Evolutionary conservation across 495 filamentous ascomycete genomes (phyloP).

Genomic region (Penicillium waksmanii): DNA sequence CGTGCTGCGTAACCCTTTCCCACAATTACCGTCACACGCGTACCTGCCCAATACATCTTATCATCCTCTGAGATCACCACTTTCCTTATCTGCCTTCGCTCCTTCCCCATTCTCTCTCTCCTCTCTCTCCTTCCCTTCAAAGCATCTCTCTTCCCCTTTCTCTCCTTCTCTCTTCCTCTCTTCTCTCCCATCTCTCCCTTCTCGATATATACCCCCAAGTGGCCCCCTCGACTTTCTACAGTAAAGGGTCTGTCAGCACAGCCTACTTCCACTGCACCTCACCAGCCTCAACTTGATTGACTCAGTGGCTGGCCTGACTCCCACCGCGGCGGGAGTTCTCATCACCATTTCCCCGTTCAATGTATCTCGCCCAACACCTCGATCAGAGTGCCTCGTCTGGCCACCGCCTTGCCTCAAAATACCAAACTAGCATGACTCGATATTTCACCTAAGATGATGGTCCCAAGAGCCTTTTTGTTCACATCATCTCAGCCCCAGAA

Average conservation of each 20-base stretch:
- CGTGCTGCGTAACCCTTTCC: conserved; percentile 11
- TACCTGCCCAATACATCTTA: conserved; percentile 37
- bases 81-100: conserved; percentile 24
- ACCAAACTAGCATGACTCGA: conserved; percentile 19
- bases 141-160: conserved; percentile 8
- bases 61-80: conserved; percentile 34
- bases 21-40: conserved; percentile 28
- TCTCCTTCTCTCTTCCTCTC: conserved; percentile 1
- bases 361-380: conserved; percentile 53
- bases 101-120: conserved; percentile 5
- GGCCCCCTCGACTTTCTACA: background rate
- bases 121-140: conserved; percentile 1
- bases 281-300: conserved; percentile 14
- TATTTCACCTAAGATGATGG: conserved; percentile 45
- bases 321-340: conserved; percentile 22
- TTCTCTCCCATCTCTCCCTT: background rate
- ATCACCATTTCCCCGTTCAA: conserved; percentile 30
- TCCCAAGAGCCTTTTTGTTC: conserved; percentile 49
- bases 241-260: background rate
- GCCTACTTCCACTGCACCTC: conserved; percentile 3
- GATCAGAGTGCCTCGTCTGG: conserved; percentile 55
- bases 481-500: conserved; percentile 36
- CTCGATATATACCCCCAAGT: background rate
- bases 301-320: conserved; percentile 17
- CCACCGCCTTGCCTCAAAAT: conserved; percentile 20